Evolutionary conservation across 768 basidiomycete genomes (phyloP).

Genomic region (Exidia glandulosa): DNA sequence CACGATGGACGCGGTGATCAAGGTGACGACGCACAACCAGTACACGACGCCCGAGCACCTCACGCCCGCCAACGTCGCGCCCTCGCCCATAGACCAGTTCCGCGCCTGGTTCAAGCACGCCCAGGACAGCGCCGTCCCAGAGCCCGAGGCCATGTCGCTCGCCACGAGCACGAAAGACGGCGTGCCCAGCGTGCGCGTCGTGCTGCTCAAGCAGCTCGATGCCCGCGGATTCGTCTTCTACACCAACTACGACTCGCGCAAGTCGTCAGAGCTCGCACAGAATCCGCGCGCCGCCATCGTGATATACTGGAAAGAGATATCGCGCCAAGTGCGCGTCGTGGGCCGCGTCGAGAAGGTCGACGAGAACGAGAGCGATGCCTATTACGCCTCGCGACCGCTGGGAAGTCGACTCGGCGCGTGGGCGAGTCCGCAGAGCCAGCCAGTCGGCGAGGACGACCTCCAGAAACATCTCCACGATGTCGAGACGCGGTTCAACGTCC

Average conservation of each 20-base stretch:
- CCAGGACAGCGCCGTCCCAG: constrained; percentile 42
- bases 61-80: constrained; percentile 46
- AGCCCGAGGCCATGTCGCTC: constrained; percentile 86
- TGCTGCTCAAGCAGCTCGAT: constrained; percentile 88
- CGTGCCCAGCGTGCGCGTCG: constrained; percentile 79
- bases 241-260: constrained; percentile 93
- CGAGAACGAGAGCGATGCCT: constrained; percentile 63
- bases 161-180: constrained; percentile 58
- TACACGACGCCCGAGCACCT: constrained; percentile 60
- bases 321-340: constrained; percentile 70
- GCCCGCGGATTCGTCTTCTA: constrained; percentile 85
- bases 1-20: constrained; percentile 7
- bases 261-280: constrained; percentile 64
- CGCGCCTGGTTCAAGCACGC: constrained; percentile 73
- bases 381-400: constrained; percentile 72
- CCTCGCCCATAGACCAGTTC: constrained; percentile 78
- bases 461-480: constrained; percentile 46
- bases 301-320: constrained; percentile 87
- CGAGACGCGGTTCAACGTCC: constrained; percentile 43
- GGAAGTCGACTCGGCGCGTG: constrained; percentile 86
- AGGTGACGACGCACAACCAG: constrained; percentile 63
- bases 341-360: constrained; percentile 75
- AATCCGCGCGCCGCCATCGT: constrained; percentile 76
- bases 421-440: constrained; percentile 81
- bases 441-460: constrained; percentile 65